Evolutionary conservation across 2,329 filamentous ascomycete genomes (phyloP), one percentile per base, ranked within the genome.

Genomic region (Neofusicoccum kwambonambiense): DNA sequence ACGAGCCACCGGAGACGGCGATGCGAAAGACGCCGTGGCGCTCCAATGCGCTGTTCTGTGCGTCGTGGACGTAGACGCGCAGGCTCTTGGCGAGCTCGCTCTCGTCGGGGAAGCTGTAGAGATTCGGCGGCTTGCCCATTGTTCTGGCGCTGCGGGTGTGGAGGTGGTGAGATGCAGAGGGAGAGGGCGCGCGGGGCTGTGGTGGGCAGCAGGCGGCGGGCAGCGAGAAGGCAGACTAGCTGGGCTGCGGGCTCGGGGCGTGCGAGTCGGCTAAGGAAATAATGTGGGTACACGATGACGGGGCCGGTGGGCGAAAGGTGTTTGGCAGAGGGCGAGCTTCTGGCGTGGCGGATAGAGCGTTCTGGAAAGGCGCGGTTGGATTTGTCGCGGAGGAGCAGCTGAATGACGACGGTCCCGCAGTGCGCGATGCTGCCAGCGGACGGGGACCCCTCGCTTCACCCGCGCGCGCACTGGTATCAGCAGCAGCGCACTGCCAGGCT

Each of bases 1-100:
- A 87, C 15, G 93, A 97, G 71, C 95, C 95, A 70, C 95, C 95
- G 0, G 94, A 98, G 62, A 98, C 90, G 69, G 89, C 95, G 67
- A 99, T 84, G 79, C 96, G 94, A 86, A 99, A 98, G 75, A 84
- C 85, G 68, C 86, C 84, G 79, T 98, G 95, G 68, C 93, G 91
- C 70, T 84, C 81, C 68, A 98, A 80, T 66, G 93, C 92, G 66
- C 89, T 86, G 73, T 89, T 89, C 80, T 99, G 94, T 73, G 86
- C 88, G 72, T 90, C 86, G 71, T 97, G 84, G 72, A 98, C 83
- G 79, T 96, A 97, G 71, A 87, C 82, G 75, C 93, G 90, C 71
- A 99, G 87, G 69, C 89, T 89, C 41, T 85, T 81, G 19, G 93
- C 91, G 70, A 99, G 88, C 66, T 87, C 83, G 69, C 87, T 84